phyloP scores from a whole-genome alignment of 208 protist species.

The Vickermania ingenoplastis region DNA sequence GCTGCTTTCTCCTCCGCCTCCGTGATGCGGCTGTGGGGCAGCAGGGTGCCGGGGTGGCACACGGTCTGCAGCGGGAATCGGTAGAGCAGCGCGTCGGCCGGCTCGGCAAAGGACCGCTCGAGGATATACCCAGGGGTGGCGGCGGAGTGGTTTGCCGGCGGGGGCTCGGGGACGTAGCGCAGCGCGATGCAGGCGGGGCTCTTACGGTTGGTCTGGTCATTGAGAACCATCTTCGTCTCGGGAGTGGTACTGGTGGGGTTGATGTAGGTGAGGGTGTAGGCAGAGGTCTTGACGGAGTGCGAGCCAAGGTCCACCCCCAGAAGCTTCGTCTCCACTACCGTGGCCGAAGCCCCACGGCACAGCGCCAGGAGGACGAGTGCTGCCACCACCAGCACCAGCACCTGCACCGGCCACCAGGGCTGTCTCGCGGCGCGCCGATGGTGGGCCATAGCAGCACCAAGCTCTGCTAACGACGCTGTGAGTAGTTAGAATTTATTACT shows the following conservation, averaged over 20 bases:
- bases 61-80: slow-evolving; percentile 68
- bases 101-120: slow-evolving; percentile 84
- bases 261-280: slow-evolving; percentile 4
- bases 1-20: neutral
- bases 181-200: slow-evolving; percentile 83
- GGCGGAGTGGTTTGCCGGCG: neutral
- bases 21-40: slow-evolving; percentile 12
- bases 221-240: slow-evolving; percentile 85
- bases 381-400: neutral
- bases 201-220: slow-evolving; percentile 91
- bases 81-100: slow-evolving; percentile 59
- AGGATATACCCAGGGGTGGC: slow-evolving; percentile 7
- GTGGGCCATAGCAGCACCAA: no score
- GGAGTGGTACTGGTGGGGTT: slow-evolving; percentile 10
- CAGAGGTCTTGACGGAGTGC: slow-evolving; percentile 32
- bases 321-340: slow-evolving; percentile 26
- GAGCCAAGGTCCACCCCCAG: slow-evolving; percentile 56
- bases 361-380: neutral
- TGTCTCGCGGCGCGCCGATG: no score
- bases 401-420: no score
- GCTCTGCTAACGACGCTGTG: no score
- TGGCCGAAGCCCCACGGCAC: slow-evolving; percentile 3
- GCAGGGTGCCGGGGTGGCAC: slow-evolving; percentile 45
- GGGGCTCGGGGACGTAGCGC: slow-evolving; percentile 26
- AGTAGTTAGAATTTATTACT: no score